Evolutionary conservation across 2,329 filamentous ascomycete genomes (phyloP).

Genomic region (Knoxdaviesia capensis): DNA sequence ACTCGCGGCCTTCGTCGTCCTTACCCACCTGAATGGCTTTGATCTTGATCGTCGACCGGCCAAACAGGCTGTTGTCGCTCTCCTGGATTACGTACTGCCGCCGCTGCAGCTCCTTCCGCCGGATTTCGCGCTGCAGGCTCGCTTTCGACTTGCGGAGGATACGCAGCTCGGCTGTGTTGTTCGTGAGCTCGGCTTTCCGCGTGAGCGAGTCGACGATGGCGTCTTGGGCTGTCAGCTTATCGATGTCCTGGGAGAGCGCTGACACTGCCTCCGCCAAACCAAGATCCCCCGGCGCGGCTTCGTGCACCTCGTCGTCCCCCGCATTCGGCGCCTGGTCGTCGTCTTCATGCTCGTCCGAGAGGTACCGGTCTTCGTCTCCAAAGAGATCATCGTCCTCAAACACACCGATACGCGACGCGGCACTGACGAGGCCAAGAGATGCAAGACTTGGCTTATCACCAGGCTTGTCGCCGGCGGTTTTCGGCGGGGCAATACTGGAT

Average conservation of each 20-base stretch:
- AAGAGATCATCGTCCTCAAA: conserved; percentile 91
- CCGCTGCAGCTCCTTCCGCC: conserved; percentile 82
- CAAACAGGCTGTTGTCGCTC: conserved; percentile 91
- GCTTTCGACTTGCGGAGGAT: conserved; percentile 88
- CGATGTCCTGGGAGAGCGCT: conserved; percentile 72
- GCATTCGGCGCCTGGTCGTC: conserved; percentile 34
- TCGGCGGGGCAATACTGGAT: neutral
- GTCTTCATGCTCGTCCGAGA: conserved; percentile 66
- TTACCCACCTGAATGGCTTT: conserved; percentile 82
- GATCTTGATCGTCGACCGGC: conserved; percentile 73
- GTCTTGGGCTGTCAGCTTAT: conserved; percentile 71
- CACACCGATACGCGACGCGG: conserved; percentile 71
- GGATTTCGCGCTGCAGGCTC: conserved; percentile 79
- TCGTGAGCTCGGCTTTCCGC: conserved; percentile 87
- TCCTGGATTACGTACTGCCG: conserved; percentile 97
- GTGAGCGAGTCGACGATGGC: conserved; percentile 80
- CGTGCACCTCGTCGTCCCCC: conserved; percentile 66
- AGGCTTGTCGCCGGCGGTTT: conserved; percentile 19
- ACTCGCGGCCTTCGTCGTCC: conserved; percentile 85
- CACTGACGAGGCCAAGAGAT: conserved; percentile 76
- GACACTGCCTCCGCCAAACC: conserved; percentile 86
- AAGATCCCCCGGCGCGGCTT: conserved; percentile 85
- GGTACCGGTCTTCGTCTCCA: conserved; percentile 65
- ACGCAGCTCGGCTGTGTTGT: conserved; percentile 81
- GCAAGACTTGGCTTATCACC: conserved; percentile 66